Conservation (phyloP, 2,329 filamentous ascomycete species). For the Cordyceps tenuipes region DNA sequence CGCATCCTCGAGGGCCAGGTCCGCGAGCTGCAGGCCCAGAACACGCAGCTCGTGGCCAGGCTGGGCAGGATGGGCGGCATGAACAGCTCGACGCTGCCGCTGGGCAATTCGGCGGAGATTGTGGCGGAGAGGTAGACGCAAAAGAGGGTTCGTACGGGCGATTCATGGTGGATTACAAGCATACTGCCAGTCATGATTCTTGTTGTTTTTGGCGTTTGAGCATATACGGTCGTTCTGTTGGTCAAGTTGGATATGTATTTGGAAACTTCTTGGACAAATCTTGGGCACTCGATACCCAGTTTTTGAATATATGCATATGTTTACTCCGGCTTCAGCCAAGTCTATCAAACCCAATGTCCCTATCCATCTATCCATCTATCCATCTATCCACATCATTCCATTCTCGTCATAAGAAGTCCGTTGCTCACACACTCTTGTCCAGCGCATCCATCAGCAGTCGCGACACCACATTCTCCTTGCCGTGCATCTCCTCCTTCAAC, state of each 20-base stretch:
- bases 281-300: neutral
- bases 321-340: neutral
- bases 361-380: neutral
- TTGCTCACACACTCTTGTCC: neutral
- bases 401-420: neutral
- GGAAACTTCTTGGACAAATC: neutral
- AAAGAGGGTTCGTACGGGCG: neutral
- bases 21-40: conserved; percentile 50
- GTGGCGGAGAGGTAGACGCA: neutral
- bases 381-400: neutral
- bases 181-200: neutral
- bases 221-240: neutral
- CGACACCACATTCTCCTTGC: conserved; percentile 18
- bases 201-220: neutral
- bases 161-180: neutral
- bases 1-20: conserved; percentile 47
- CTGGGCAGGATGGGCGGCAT: conserved; percentile 35
- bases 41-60: conserved; percentile 48
- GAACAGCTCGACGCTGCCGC: neutral
- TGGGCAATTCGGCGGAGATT: neutral
- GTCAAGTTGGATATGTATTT: neutral
- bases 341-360: neutral
- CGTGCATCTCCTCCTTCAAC: conserved; percentile 6
- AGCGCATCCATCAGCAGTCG: conserved; percentile 20
- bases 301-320: neutral